Base-by-base conservation (phyloP, 2,329 filamentous ascomycete genomes). In the Nothophaeocryptopus gaeumannii region DNA sequence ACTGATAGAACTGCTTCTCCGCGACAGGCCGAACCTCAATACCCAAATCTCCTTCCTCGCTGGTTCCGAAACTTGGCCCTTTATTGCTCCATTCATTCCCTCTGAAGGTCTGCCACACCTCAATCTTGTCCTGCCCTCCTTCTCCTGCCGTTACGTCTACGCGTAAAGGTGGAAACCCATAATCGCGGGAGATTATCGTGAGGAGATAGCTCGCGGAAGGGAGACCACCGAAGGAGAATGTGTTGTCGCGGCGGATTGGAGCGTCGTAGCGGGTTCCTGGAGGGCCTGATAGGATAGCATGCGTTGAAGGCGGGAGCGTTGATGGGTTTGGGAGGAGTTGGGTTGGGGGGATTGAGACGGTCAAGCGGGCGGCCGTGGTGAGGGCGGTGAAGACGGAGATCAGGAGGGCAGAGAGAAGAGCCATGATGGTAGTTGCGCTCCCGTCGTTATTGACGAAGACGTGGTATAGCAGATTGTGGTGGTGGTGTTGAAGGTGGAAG, bases 51-150 rank as follows among this genome's bases (percentile, higher is more conserved):
- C 20, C 20, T 7, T 68, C 72, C 45, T 64, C 66, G 1, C 65
- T 71, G 30, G 72, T 70, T 15, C 69, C 73, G 43, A 77, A 73
- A 39, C 68, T 76, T 72, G 87, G 85, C 12, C 91, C 92, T 64
- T 83, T 86, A 67, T 96, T 95, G 13, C 78, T 83, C 90, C 92
- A 96, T 60, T 93, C 88, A 63, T 95, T 92, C 0, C 89, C 90
- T 40, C 89, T 78, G 67, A 85, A 95, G 20, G 89, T 95, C 75
- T 92, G 88, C 85, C 88, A 93, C 26, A 84, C 84, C 36, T 78
- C 72, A 2, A 89, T 75, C 39, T 77, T 68, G 34, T 75, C 70
- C 50, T 67, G 53, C 55, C 65, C 58, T 69, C 59, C 72, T 67
- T 15, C 70, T 69, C 44, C 69, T 55, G 45, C 46, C 42, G 55